Conservation (phyloP, 108 stramenopile genomes). For the Fragilariopsis cylindrus region DNA sequence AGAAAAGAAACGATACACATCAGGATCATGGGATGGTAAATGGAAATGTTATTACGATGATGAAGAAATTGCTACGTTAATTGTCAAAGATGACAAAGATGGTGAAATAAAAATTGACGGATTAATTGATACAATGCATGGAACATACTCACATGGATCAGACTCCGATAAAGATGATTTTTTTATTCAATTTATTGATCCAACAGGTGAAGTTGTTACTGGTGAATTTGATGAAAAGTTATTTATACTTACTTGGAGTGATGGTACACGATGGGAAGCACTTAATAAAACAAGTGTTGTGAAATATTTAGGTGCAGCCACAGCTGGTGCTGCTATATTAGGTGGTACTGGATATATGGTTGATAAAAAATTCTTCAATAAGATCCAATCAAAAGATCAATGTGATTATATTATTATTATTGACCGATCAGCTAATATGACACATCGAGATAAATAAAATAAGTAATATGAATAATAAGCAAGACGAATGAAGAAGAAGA, state of each 20-base stretch:
- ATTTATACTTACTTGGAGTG: neutral
- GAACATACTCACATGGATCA: neutral
- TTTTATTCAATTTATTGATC: neutral
- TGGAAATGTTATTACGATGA: neutral
- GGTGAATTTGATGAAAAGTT: neutral
- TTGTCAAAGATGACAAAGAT: neutral
- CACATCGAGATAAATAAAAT: neutral
- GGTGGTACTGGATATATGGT: neutral
- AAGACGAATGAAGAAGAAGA: neutral
- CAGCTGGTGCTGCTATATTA: neutral
- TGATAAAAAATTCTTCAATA: slow-evolving; percentile 7
- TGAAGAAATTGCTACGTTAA: neutral
- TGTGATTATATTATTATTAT: neutral
- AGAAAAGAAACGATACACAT: neutral
- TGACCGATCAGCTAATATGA: slow-evolving; percentile 6
- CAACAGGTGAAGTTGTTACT: neutral
- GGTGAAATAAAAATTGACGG: neutral
- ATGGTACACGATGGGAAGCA: neutral
- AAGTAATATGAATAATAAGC: too few relatives aligned
- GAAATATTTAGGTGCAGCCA: neutral
- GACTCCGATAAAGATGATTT: neutral
- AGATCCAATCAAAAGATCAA: neutral
- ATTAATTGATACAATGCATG: neutral
- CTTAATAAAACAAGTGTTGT: neutral
- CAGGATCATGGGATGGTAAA: neutral